Base-by-base conservation (phyloP, 192 early-diverging fungal species). In the Linnemannia exigua region DNA sequence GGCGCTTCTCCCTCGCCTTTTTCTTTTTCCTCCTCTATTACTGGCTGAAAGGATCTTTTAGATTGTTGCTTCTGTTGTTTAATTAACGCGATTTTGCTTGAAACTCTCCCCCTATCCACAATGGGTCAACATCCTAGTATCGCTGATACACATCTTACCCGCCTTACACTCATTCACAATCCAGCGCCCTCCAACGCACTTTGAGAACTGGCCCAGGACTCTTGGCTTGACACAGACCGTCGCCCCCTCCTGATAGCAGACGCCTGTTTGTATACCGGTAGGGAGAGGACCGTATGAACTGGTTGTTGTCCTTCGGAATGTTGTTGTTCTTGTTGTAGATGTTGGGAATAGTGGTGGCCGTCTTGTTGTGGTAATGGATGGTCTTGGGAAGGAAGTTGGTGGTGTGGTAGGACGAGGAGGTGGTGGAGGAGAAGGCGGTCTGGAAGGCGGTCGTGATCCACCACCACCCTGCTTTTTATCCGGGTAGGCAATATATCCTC, bases 101-200 rank as follows among this genome's bases (percentile, higher is more conserved):
- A n/a, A n/a, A n/a, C n/a, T n/a, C n/a, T n/a, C n/a, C n/a, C n/a
- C n/a, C n/a, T 77, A 77, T n/a, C 67, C 76, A 36, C 76, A 77
- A 50, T 77, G 76, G 9, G 76, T 77, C 35, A 47, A 44, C 14
- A 67, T 38, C 35, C 37, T 16, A 36, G 67, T 77, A 41, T 77
- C 76, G 33, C 48, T 77, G 28, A 31, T n/a, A 44, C 76, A 77
- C 7, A 47, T 8, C 5, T 51, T 67, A 17, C 67, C 50, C 15
- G 25, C 48, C 36, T 69, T 52, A 67, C 76, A 77, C 67, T 77
- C 48, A 48, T 77, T 77, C 25, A 70, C 31, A 37, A 69, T 52
- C 76, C 76, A 77, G 33, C 46, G 28, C n/a, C 76, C 76, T 1
- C 37, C 15, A 50, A 54, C 54, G 44, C 76, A 77, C 67, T 77